Base-by-base conservation (phyloP, 257 asterid species). In the Dorcoceras hygrometricum region DNA sequence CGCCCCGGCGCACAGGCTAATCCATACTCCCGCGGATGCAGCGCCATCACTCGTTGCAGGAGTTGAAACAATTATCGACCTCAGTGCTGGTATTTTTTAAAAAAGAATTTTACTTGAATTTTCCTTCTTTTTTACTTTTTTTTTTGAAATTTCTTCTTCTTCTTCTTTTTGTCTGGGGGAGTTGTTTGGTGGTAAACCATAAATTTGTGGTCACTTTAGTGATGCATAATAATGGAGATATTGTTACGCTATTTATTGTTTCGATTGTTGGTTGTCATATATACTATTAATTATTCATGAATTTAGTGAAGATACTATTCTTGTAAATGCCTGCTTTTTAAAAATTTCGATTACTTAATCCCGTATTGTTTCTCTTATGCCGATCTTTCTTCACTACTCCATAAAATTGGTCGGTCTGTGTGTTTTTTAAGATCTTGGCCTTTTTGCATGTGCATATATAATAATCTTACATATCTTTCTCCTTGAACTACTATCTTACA, bases 21-120 rank as follows among this genome's bases (percentile, higher is more conserved):
- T 57, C 96, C 98, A 9, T 93, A 93, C 83, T 0, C 60, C 43
- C 98, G 98, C 65, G 96, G 97, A 16, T 93, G 98, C 88, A 84
- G 83, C 75, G 86, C 89, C 73, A 85, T 93, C 80, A 89, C 98
- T 28, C 91, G 95, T 1, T 93, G 98, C 91, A 75, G 98, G 76
- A 56, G 82, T 78, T 92, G 79, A 78, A 46, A 71, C 6, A 24
- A 55, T 71, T 70, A 0, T 16, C 2, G 1, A 26, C 63, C 23
- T 34, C 62, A 50, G 72, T 76, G 62, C 39, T 69, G 71, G 65
- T 50, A 6, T 73, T 16, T 58, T 60, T 58, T 18, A 50, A 31
- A 43, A 18, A 50, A 31, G 29, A 18, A 36, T 26, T 59, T 23
- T 43, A 57, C 48, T 66, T 18, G 25, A 63, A 23, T 57, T 25